A percentile compares a stretch with the other conserved stretches of the same genome.
Evolutionary conservation across 805 yeast genomes (phyloP).

Genomic region (Hanseniaspora jakobsenii): DNA sequence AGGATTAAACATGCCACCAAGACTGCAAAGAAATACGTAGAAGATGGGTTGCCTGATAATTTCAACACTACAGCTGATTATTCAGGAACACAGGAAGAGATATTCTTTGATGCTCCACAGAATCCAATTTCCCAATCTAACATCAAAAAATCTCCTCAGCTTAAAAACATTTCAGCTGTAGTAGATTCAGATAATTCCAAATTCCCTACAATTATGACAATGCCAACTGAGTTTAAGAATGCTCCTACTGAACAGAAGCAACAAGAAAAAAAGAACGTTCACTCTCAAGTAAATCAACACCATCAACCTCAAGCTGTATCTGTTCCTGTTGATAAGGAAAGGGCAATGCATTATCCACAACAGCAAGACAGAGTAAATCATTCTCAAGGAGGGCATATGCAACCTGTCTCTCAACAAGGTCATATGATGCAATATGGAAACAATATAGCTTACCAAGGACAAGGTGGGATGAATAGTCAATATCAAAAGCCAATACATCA

Average conservation of each 20-base stretch:
- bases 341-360: slow-evolving; percentile 10
- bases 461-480: too few species aligned
- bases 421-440: too few species aligned
- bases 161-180: slow-evolving; percentile 14
- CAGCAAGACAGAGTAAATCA: slow-evolving; percentile 2
- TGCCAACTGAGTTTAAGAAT: slow-evolving; percentile 7
- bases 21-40: slow-evolving; percentile 7
- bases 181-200: slow-evolving; percentile 13
- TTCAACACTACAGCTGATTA: neutral
- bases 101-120: slow-evolving; percentile 17
- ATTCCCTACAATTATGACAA: slow-evolving; percentile 11
- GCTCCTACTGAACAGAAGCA: neutral
- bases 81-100: slow-evolving; percentile 16
- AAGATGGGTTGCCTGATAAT: slow-evolving; percentile 17
- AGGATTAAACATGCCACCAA: neutral
- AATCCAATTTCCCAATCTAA: slow-evolving; percentile 16
- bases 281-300: too few species aligned
- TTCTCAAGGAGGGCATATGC: too few species aligned
- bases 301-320: too few species aligned
- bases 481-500: too few species aligned
- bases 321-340: too few species aligned
- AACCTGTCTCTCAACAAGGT: too few species aligned
- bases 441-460: too few species aligned
- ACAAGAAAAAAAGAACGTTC: too few species aligned
- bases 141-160: slow-evolving; percentile 17